Conservation (phyloP, 768 basidiomycete species). For the Termitomyces sp. region DNA sequence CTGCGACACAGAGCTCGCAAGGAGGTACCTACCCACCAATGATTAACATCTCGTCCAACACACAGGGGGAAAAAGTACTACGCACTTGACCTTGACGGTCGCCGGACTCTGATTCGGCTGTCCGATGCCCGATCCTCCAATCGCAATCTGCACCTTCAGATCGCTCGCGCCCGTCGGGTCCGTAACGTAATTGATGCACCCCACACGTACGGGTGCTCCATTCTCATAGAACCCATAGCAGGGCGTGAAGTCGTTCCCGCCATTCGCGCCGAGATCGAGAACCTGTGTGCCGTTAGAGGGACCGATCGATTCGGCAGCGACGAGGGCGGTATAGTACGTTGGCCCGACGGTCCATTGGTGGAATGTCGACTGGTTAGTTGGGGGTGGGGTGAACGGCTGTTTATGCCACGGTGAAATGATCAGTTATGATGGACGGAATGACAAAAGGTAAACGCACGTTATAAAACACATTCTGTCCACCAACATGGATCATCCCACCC, state of each 20-base stretch:
- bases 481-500: slow-evolving; percentile 48
- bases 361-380: slow-evolving; percentile 46
- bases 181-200: slow-evolving; percentile 67
- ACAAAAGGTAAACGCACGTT: slow-evolving; percentile 55
- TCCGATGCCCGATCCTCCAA: slow-evolving; percentile 26
- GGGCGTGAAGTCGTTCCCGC: slow-evolving; percentile 43
- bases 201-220: slow-evolving; percentile 52
- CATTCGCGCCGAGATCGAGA: slow-evolving; percentile 54
- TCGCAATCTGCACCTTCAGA: slow-evolving; percentile 44
- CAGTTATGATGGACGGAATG: background rate
- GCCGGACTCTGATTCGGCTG: slow-evolving; percentile 25
- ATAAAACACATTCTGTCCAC: slow-evolving; percentile 61
- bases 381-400: slow-evolving; percentile 14
- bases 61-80: background rate
- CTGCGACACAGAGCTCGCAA: slow-evolving; percentile 41
- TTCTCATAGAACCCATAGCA: slow-evolving; percentile 75
- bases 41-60: background rate
- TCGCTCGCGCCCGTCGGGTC: slow-evolving; percentile 53
- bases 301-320: slow-evolving; percentile 66
- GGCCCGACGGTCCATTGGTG: slow-evolving; percentile 73
- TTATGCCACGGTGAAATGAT: slow-evolving; percentile 24
- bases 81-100: slow-evolving; percentile 51
- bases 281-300: slow-evolving; percentile 57
- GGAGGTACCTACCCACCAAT: slow-evolving; percentile 23
- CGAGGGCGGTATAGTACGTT: slow-evolving; percentile 67